These are phyloP conservation scores for Flaveria ramosissima DNA, from an alignment of 129 eudicot species.

Conservation along the genomic window DNA sequence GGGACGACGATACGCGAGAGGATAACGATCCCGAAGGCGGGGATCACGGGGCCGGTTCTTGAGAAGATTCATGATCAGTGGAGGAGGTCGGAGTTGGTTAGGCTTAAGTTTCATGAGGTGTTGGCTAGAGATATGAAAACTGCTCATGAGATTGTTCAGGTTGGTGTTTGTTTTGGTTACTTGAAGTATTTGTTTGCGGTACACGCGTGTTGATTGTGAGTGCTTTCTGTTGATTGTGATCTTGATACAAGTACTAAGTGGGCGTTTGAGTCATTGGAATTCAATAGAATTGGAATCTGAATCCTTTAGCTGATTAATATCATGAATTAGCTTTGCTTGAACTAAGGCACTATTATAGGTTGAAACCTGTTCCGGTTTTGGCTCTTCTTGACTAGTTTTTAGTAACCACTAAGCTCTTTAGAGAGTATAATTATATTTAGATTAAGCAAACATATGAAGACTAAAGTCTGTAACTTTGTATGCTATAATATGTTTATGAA, in stretches of 20 bases:
- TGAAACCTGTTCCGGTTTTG: not conserved
- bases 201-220: too few species aligned
- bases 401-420: not conserved
- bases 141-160: slow-evolving; percentile 97
- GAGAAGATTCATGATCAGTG: slow-evolving; percentile 87
- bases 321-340: not conserved
- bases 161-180: slow-evolving; percentile 36
- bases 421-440: not conserved
- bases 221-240: too few species aligned
- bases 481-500: not conserved
- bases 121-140: slow-evolving; percentile 93
- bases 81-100: slow-evolving; percentile 83
- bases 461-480: not conserved
- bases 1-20: slow-evolving; percentile 80
- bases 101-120: slow-evolving; percentile 85
- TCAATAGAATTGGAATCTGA: not conserved
- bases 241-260: not conserved
- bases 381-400: not conserved
- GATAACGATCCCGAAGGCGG: slow-evolving; percentile 81
- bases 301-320: not conserved
- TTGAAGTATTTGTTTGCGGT: not conserved
- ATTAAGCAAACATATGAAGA: not conserved
- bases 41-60: slow-evolving; percentile 62
- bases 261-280: not conserved
- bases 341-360: not conserved